These are phyloP conservation scores for Pelargonium cotyledonis DNA, from an alignment of 441 rosid species.

Conservation along the genomic window DNA sequence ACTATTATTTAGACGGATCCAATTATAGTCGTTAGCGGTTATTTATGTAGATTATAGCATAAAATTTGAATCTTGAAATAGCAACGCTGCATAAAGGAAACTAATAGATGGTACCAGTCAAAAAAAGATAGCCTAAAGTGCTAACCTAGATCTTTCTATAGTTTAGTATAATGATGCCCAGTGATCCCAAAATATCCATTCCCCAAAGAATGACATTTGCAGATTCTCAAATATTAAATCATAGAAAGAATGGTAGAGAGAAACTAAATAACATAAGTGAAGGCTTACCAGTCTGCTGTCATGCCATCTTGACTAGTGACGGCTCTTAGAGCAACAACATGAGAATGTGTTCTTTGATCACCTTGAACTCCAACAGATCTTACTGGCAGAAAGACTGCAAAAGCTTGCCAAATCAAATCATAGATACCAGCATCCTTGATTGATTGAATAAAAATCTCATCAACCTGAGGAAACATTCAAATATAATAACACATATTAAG, in stretches of 20 bases:
- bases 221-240: background rate
- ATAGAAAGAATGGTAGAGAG: background rate
- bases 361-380: conserved; percentile 96
- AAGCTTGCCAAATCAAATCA: conserved; percentile 93
- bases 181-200: background rate
- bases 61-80: background rate
- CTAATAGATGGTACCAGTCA: background rate
- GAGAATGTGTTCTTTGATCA: conserved; percentile 93
- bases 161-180: background rate
- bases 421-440: conserved; percentile 91
- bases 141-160: background rate
- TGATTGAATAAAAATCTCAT: conserved; percentile 89
- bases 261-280: conserved; percentile 3
- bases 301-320: conserved; percentile 97
- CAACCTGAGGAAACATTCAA: conserved; percentile 46
- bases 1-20: background rate
- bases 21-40: background rate
- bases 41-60: background rate
- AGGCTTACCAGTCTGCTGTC: conserved; percentile 85
- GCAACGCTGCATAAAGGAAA: background rate
- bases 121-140: background rate
- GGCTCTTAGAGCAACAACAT: conserved; percentile 94
- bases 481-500: background rate
- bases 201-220: background rate
- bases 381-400: conserved; percentile 83